Conservation (phyloP, 176 grass and related monocot genomes). For the Lolium perenne region DNA sequence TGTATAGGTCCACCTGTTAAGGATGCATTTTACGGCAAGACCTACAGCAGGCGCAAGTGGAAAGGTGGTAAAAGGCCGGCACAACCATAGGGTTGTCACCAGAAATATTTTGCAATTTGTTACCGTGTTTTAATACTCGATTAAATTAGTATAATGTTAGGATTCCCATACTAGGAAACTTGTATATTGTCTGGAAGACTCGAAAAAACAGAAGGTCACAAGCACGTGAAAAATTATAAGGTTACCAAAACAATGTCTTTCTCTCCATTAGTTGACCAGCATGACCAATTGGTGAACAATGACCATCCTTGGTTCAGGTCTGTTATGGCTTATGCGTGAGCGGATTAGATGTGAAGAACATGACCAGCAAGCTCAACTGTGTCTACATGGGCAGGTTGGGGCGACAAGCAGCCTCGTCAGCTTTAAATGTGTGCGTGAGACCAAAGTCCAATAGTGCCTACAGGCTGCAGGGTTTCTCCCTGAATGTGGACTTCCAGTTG, state of each 20-base stretch:
- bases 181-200: not conserved
- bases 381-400: not conserved
- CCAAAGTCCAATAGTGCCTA: not conserved
- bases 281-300: constrained; percentile 3
- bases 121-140: constrained; percentile 28
- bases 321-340: not conserved
- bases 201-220: not conserved
- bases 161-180: not conserved
- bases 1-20: constrained; percentile 28
- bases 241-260: constrained; percentile 12
- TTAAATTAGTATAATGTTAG: constrained; percentile 31
- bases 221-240: not conserved
- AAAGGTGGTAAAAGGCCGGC: constrained; percentile 34
- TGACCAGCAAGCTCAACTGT: constrained; percentile 10
- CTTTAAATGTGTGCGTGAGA: not conserved
- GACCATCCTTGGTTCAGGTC: constrained; percentile 11
- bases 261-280: not conserved
- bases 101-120: not conserved
- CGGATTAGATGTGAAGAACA: not conserved
- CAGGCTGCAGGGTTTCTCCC: too few species aligned
- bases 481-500: too few species aligned
- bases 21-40: constrained; percentile 2
- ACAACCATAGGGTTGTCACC: constrained; percentile 22
- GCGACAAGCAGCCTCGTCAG: not conserved
- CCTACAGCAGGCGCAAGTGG: constrained; percentile 48